Percentiles rank a stretch among this genome's conserved stretches.
These are phyloP conservation scores for Funneliformis caledonium DNA, from an alignment of 371 early-diverging fungal species.

Conservation along the genomic window DNA sequence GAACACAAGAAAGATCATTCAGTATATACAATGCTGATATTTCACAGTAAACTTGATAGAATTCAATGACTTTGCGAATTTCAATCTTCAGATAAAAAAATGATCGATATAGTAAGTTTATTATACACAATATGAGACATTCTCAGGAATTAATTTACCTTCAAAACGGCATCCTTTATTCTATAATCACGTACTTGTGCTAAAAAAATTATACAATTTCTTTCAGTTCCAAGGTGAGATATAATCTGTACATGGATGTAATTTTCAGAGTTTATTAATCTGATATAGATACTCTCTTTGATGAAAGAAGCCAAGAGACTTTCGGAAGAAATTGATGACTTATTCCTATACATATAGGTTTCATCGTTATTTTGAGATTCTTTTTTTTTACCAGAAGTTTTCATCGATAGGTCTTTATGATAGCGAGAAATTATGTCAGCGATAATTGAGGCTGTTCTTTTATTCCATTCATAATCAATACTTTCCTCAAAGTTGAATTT, in stretches of 20 bases:
- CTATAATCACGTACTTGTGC: conserved; percentile 30
- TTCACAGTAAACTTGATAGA: conserved; percentile 18
- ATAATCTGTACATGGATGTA: conserved; percentile 15
- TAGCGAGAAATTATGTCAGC: neutral
- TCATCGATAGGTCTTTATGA: neutral
- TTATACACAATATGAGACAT: conserved; percentile 2
- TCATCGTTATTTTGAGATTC: conserved; percentile 29
- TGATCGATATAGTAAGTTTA: conserved; percentile 27
- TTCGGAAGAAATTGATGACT: conserved; percentile 2
- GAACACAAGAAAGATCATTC: conserved; percentile 14
- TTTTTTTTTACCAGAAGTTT: conserved; percentile 25
- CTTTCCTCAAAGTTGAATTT: conserved; percentile 20
- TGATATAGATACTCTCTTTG: conserved; percentile 20
- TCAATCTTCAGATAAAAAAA: conserved; percentile 27
- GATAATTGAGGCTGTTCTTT: neutral
- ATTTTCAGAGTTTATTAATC: conserved; percentile 30
- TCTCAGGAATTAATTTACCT: conserved; percentile 31
- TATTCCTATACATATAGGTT: neutral
- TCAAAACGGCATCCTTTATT: conserved; percentile 36
- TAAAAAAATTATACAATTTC: conserved; percentile 21
- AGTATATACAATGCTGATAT: conserved; percentile 20
- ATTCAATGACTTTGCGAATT: conserved; percentile 3
- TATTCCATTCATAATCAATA: conserved; percentile 15
- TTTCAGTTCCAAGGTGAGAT: conserved; percentile 24
- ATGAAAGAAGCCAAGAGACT: conserved; percentile 38